phyloP scores from a whole-genome alignment of 2,329 filamentous ascomycete genomes.

The Fusarium zealandicum region DNA sequence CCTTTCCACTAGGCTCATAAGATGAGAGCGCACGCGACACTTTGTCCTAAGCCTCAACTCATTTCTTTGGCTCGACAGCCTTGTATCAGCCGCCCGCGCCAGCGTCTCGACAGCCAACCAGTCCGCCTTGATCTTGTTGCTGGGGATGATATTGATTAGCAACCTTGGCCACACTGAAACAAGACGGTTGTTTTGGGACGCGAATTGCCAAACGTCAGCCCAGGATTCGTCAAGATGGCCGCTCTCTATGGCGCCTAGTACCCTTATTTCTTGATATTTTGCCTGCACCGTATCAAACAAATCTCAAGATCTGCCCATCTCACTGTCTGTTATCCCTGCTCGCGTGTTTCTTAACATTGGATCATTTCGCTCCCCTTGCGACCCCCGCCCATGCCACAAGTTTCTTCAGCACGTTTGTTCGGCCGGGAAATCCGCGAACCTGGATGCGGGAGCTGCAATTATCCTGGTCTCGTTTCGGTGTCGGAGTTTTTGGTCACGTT shows the following conservation, averaged over 20 bases:
- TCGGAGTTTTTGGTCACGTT: not conserved
- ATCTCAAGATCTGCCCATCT: constrained; percentile 38
- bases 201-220: not conserved
- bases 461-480: constrained; percentile 7
- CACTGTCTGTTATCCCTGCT: constrained; percentile 30
- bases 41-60: constrained; percentile 20
- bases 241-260: no score
- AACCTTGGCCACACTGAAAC: not conserved
- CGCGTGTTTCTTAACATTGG: constrained; percentile 30
- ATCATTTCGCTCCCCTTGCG: constrained; percentile 29
- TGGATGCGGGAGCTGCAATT: constrained; percentile 31
- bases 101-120: constrained; percentile 15
- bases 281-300: constrained; percentile 25
- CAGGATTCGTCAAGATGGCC: not conserved
- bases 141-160: constrained; percentile 8
- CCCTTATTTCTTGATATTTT: no score
- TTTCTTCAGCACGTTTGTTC: constrained; percentile 9
- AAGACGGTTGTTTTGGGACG: not conserved
- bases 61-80: constrained; percentile 23
- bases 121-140: constrained; percentile 14
- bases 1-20: not conserved
- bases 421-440: constrained; percentile 35
- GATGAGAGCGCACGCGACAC: constrained; percentile 17
- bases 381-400: constrained; percentile 16
- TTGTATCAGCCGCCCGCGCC: constrained; percentile 26